phyloP scores from a whole-genome alignment of 2,329 filamentous ascomycete species.

The Capronia americana region DNA sequence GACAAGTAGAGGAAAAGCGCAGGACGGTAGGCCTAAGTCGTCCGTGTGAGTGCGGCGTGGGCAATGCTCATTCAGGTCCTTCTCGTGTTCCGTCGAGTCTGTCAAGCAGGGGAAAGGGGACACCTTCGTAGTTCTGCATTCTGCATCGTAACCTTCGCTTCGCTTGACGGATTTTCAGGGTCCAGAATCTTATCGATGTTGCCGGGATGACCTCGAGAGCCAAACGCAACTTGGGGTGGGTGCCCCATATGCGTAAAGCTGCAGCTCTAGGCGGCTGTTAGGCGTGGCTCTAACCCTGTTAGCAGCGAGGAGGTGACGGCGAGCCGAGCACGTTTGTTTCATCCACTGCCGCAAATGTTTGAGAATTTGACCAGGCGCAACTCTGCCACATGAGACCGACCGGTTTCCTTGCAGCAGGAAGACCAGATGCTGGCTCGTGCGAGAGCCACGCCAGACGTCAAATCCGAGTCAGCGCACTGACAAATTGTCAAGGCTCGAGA shows the following conservation, averaged over 20 bases:
- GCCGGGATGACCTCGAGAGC: slow-evolving; percentile 1
- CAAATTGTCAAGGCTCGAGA: slow-evolving; percentile 6
- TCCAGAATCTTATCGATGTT: slow-evolving; percentile 26
- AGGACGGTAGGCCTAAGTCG: not conserved
- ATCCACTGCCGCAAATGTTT: slow-evolving; percentile 21
- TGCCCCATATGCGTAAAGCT: slow-evolving; percentile 2
- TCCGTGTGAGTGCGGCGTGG: not conserved
- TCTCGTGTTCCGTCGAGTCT: not conserved
- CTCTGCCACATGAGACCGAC: not conserved
- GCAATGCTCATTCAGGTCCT: not conserved
- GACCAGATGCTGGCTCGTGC: not conserved
- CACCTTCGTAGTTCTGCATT: slow-evolving; percentile 4
- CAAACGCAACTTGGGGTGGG: slow-evolving; percentile 1
- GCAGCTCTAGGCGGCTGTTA: slow-evolving; percentile 6
- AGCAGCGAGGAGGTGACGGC: slow-evolving; percentile 9
- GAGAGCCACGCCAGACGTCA: too few relatives aligned
- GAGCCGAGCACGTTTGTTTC: slow-evolving; percentile 26
- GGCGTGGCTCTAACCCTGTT: slow-evolving; percentile 5
- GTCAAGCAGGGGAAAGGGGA: slow-evolving; percentile 25
- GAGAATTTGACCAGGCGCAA: slow-evolving; percentile 3
- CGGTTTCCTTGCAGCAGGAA: not conserved
- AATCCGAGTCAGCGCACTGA: not conserved
- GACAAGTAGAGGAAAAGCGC: not conserved
- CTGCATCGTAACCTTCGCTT: slow-evolving; percentile 16
- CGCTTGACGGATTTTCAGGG: slow-evolving; percentile 28